Evolutionary conservation across 1,139 yeast genomes (phyloP).

Genomic region (Suhomyces taliae): DNA sequence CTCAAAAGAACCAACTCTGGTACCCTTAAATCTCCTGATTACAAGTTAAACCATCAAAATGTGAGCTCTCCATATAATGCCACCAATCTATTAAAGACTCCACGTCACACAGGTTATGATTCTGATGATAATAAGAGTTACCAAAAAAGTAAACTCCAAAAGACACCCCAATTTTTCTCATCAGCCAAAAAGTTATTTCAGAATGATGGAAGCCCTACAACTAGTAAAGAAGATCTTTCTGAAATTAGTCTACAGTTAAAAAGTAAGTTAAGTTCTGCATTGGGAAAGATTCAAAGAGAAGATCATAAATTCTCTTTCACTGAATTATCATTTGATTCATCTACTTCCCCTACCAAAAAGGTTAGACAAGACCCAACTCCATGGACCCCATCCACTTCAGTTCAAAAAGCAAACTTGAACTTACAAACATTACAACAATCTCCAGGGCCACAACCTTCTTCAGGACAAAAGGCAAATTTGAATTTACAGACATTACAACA

Average conservation of each 20-base stretch:
- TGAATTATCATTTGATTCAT: slow-evolving; percentile 31
- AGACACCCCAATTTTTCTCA: slow-evolving; percentile 44
- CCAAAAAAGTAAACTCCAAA: slow-evolving; percentile 28
- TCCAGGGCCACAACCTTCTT: slow-evolving; percentile 19
- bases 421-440: slow-evolving; percentile 41
- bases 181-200: slow-evolving; percentile 38
- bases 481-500: slow-evolving; percentile 42
- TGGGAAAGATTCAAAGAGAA: slow-evolving; percentile 36
- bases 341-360: slow-evolving; percentile 33
- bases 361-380: slow-evolving; percentile 12
- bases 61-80: slow-evolving; percentile 32
- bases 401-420: slow-evolving; percentile 34
- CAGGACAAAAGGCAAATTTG: slow-evolving; percentile 25
- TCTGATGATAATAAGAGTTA: slow-evolving; percentile 17
- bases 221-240: slow-evolving; percentile 31
- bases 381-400: slow-evolving; percentile 26
- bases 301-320: slow-evolving; percentile 31
- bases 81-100: slow-evolving; percentile 35
- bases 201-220: slow-evolving; percentile 20
- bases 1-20: slow-evolving; percentile 37
- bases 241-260: slow-evolving; percentile 44
- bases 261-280: slow-evolving; percentile 39
- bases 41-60: slow-evolving; percentile 25
- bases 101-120: slow-evolving; percentile 33
- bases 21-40: slow-evolving; percentile 34